Evolutionary conservation across 2,329 filamentous ascomycete species (phyloP), one percentile per base, ranked within the genome.

Genomic region (Colletotrichum euphorbiae): DNA sequence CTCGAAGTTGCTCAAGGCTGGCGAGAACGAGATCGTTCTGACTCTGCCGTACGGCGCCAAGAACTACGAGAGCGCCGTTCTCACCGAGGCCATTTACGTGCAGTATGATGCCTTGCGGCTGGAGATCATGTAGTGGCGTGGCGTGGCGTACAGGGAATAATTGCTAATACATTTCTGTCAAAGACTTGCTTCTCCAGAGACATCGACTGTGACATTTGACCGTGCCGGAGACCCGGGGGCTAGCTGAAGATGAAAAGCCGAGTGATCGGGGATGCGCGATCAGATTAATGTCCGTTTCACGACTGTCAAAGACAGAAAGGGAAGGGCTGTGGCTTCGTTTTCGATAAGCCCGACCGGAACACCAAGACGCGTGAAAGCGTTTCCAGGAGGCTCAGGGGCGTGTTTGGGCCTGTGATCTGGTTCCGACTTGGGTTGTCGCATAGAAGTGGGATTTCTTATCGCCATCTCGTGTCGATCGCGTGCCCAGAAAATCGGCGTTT

Each of bases 61-160:
- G 8, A 80, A 88, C 71, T 84, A 83, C 28, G 85, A 89, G 77
- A 84, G 81, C 36, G 87, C 87, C 0, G 50, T 89, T 4, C 72
- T 89, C 46, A 81, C 86, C 0, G 76, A 77, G 62, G 82, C 80
- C 1, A 80, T 87, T 0, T 90, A 90, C 75, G 83, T 90, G 8
- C 87, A 90, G 77, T 90, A 90, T 71, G 87, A 90, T 77, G 87
- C 87, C 5, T 72, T 90, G 75, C 79, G 87, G 62, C 71, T 89
- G 59, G 87, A 90, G 73, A 73, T 89, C 28, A 74, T 75, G 62
- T 84, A 77, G 72, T 2, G 13, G 51, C n/a, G 12, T 24, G 4
- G 6, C 15, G 13, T n/a, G 9, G n/a, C 38, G 36, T 28, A 46
- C 42, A 45, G 50, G 48, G 43, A 55, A 48, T 46, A 58, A 36